Evolutionary conservation across 106 monocot species (phyloP).

Genomic region (Chionographis japonica): DNA sequence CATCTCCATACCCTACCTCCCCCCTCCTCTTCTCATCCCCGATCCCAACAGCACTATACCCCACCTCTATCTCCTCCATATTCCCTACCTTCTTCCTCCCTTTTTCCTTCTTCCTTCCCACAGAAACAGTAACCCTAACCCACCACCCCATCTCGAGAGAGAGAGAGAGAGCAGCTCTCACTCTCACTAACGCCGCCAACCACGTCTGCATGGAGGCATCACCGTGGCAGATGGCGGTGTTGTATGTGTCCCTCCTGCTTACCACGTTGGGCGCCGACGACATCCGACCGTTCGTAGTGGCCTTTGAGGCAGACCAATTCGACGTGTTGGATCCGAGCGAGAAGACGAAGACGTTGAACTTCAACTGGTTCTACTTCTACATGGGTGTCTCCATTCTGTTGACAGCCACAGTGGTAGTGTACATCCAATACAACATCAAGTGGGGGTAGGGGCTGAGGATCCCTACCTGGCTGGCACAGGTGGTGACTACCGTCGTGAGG

Average conservation of each 20-base stretch:
- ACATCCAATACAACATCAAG: constrained; percentile 63
- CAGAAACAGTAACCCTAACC: no score
- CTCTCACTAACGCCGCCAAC: constrained; percentile 1
- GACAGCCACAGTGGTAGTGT: constrained; percentile 57
- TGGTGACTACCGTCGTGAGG: constrained; percentile 52
- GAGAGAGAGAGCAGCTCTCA: no score
- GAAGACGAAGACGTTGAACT: constrained; percentile 40
- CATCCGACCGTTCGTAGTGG: constrained; percentile 55
- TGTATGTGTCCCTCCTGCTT: constrained; percentile 44
- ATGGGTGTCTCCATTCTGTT: constrained; percentile 49
- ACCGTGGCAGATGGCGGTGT: constrained; percentile 39
- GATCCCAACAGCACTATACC: no score
- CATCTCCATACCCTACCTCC: no score
- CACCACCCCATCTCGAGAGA: no score
- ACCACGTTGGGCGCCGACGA: constrained; percentile 48
- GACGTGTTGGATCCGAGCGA: constrained; percentile 37
- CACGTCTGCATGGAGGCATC: constrained; percentile 36
- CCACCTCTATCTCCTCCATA: no score
- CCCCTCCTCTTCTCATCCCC: no score
- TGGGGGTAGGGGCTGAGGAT: constrained; percentile 65
- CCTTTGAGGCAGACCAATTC: constrained; percentile 69
- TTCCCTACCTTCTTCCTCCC: no score
- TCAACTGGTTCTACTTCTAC: constrained; percentile 75
- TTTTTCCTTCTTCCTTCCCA: no score
- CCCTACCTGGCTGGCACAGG: constrained; percentile 52